Evolutionary conservation across 2,329 filamentous ascomycete genomes (phyloP), one percentile per base, ranked within the genome.

Genomic region (Neonectria ditissima): DNA sequence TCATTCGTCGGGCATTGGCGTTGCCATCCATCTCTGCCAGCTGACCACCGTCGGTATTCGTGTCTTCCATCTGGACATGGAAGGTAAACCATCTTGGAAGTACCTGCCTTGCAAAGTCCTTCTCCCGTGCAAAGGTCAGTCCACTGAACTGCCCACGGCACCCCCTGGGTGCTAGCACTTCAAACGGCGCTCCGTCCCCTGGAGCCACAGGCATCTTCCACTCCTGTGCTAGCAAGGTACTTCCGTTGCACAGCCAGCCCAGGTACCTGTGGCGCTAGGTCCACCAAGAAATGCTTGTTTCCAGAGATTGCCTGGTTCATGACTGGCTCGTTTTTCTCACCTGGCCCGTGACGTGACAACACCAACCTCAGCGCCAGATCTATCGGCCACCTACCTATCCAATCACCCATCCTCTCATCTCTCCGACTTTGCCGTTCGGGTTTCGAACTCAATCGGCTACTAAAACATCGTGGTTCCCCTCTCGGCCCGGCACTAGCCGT

Each of bases 341-440:
- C 14, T 45, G 22, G 4, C 5, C 28, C 47, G n/a, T 16, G 28
- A 50, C 47, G n/a, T 18, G 26, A 48, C 45, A n/a, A 11, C 26
- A 14, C 10, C n/a, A 48, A 34, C 18, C n/a, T 59, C 20, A 60
- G 47, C n/a, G n/a, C 28, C 26, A 48, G 26, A 47, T 47, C 22
- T n/a, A 47, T n/a, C 22, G 8, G 22, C 43, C 44, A 16, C 11
- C 8, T n/a, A 16, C 11, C 8, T n/a, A 48, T 28, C 44, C 16
- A 48, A 11, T n/a, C n/a, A 18, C 11, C n/a, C 14, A 30, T 18
- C 24, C 7, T 2, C 2, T 14, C 28, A 32, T 14, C 26, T 32
- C 28, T 16, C 47, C 4, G 28, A 14, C 10, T 50, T 50, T 50
- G 28, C 18, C 32, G 10, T 11, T 11, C 7, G 47, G 5, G 13